These are phyloP conservation scores for Tilletia walkeri DNA, from an alignment of 1,284 basidiomycete genomes.

Conservation along the genomic window DNA sequence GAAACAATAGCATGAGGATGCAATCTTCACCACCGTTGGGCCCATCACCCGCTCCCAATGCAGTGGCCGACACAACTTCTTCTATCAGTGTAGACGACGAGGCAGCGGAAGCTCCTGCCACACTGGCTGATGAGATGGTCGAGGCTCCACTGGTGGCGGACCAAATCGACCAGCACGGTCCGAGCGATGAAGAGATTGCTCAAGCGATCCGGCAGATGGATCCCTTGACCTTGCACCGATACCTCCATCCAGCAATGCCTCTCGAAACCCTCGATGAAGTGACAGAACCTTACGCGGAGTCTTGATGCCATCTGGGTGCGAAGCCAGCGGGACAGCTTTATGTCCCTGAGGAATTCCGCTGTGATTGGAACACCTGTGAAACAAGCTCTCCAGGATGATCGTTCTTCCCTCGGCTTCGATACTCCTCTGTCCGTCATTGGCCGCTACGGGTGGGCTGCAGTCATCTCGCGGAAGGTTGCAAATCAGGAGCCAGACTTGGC, in stretches of 20 bases:
- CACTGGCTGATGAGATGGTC: neutral
- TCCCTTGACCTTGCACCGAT: slow-evolving; percentile 4
- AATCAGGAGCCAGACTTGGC: too few relatives aligned
- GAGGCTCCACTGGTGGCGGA: neutral
- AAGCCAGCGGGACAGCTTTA: slow-evolving; percentile 12
- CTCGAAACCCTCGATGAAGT: slow-evolving; percentile 15
- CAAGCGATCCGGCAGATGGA: neutral
- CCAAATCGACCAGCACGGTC: neutral
- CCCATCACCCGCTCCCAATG: neutral
- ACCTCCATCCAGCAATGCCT: slow-evolving; percentile 12
- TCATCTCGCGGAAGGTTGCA: neutral
- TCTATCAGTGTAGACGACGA: neutral
- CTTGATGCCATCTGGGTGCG: slow-evolving; percentile 11
- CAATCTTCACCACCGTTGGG: neutral
- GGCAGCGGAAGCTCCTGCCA: neutral
- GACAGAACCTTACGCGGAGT: slow-evolving; percentile 11
- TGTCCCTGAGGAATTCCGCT: neutral
- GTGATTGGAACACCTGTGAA: neutral
- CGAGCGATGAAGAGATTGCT: neutral
- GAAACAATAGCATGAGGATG: neutral
- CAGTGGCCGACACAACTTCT: neutral
- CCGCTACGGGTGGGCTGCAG: neutral
- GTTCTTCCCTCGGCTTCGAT: neutral
- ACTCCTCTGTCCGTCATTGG: neutral
- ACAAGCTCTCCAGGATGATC: neutral